phyloP scores from a whole-genome alignment of 345 rosid genomes.

The Trapa incisa region DNA sequence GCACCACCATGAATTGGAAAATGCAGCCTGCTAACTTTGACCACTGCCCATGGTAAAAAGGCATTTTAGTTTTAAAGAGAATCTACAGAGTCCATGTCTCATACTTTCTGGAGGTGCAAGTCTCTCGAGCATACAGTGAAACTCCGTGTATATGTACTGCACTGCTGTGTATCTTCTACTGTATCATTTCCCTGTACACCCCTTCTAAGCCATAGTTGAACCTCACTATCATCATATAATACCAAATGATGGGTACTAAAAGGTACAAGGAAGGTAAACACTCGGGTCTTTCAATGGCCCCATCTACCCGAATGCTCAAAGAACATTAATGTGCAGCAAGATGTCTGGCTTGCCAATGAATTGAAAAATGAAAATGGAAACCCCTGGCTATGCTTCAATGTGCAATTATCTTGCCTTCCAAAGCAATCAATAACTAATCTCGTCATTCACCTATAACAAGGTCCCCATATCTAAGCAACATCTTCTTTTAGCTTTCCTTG shows the following conservation, averaged over 20 bases:
- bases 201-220: too few species aligned
- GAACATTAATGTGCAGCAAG: neutral
- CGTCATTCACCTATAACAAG: conserved; percentile 15
- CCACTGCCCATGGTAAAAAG: neutral
- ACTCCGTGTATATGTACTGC: too few species aligned
- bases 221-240: too few species aligned
- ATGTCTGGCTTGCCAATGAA: conserved; percentile 7
- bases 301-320: neutral
- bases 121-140: neutral
- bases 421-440: conserved; percentile 1
- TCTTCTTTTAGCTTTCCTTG: conserved; percentile 60
- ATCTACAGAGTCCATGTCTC: neutral
- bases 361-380: conserved; percentile 5
- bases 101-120: neutral
- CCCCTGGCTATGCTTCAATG: conserved; percentile 1
- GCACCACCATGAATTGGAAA: neutral
- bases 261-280: neutral
- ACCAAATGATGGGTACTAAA: too few species aligned
- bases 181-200: too few species aligned
- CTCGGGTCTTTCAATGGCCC: neutral
- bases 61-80: neutral
- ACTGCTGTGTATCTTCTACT: too few species aligned
- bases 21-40: neutral
- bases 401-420: neutral
- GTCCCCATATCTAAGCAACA: conserved; percentile 33